These are phyloP conservation scores for Calocybe indica DNA, from an alignment of 768 basidiomycete species.

Conservation along the genomic window DNA sequence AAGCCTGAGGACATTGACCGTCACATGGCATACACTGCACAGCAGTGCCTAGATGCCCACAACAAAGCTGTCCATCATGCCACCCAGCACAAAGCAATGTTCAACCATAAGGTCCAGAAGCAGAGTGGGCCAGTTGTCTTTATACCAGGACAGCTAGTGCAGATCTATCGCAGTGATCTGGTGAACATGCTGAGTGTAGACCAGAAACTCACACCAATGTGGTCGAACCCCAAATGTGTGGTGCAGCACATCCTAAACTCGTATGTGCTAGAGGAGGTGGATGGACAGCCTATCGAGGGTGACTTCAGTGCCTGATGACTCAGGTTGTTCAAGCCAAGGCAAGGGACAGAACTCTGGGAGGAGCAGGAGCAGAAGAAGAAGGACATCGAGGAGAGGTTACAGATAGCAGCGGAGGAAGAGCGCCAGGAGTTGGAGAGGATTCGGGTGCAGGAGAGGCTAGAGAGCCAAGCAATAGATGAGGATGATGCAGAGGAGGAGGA, in stretches of 20 bases:
- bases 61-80: neutral
- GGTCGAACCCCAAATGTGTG: neutral
- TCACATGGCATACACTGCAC: conserved; percentile 15
- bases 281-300: neutral
- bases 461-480: too few species aligned
- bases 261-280: neutral
- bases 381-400: neutral
- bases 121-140: neutral
- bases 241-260: neutral
- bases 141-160: neutral
- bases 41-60: neutral
- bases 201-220: neutral
- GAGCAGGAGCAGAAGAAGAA: neutral
- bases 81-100: neutral
- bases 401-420: too few species aligned
- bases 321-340: neutral
- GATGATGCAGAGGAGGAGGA: too few species aligned
- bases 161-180: neutral
- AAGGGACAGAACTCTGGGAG: neutral
- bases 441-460: too few species aligned
- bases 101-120: neutral
- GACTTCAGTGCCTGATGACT: neutral
- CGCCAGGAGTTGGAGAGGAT: too few species aligned
- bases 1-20: conserved; percentile 3
- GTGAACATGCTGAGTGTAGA: neutral